Evolutionary conservation across 176 grass and related monocot species (phyloP), one percentile per base, ranked within the genome.

Genomic region (Neostapfia colusana): DNA sequence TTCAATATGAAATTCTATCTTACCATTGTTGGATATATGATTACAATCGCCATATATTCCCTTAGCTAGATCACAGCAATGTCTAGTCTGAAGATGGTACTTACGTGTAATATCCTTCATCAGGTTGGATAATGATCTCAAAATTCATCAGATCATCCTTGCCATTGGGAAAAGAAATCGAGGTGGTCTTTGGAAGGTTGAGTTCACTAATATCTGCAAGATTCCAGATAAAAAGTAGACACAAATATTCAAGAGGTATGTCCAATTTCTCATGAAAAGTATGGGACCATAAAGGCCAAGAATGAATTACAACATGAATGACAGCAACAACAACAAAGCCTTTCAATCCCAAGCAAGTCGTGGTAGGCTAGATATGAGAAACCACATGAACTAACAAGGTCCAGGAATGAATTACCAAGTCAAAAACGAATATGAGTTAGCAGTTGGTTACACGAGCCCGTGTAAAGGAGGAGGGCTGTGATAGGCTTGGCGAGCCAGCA

Each of bases 61-160:
- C 58, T 59, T 49, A 36, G 10, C 4, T 36, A 66, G 63, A 44
- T 79, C 45, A 56, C 16, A 38, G 1, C 36, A 7, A 58, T n/a
- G 20, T 11, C 21, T 55, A 76, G 46, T 44, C 23, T 43, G 49
- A 63, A 41, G 63, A 43, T 56, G 46, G 18, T 60, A 86, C 92
- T 79, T 91, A 90, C 91, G 82, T 53, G 68, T 91, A 95, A 77
- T 79, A 95, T 79, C 92, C 92, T 84, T 95, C 92, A 82, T 95
- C 92, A 82, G 92, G 92, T 63, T 72, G 77, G 26, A 91, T 86
- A 46, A 74, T 86, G 74, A 91, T 89, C 71, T 95, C 92, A 79
- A 95, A 95, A 59, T 91, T 95, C 92, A 95, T 95, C 35, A 95
- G 71, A 56, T 95, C 92, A 89, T 95, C 85, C 69, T 95, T 95